Evolutionary conservation across 2,329 filamentous ascomycete species (phyloP).

Genomic region (Lachnellula cervina): DNA sequence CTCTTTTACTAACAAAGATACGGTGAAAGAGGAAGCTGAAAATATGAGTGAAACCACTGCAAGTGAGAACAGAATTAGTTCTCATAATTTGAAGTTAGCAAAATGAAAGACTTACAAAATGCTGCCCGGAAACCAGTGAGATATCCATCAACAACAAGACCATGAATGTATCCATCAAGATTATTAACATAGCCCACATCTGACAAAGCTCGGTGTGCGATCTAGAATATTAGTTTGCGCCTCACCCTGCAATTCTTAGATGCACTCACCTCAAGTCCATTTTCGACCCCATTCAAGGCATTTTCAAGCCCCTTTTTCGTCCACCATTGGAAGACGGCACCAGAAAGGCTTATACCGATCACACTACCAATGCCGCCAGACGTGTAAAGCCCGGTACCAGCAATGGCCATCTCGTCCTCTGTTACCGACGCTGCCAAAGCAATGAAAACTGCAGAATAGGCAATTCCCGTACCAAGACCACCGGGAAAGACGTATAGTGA

Average conservation of each 20-base stretch:
- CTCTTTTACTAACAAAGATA: neutral
- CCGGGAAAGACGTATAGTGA: slow-evolving; percentile 55
- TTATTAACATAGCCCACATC: slow-evolving; percentile 8
- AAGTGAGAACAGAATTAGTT: neutral
- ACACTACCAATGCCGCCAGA: slow-evolving; percentile 19
- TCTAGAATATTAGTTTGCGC: neutral
- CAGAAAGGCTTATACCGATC: slow-evolving; percentile 12
- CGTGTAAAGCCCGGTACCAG: slow-evolving; percentile 43
- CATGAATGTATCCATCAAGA: slow-evolving; percentile 3
- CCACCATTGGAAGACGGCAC: slow-evolving; percentile 7
- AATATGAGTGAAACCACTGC: neutral
- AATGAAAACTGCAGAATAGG: slow-evolving; percentile 43
- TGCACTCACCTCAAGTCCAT: slow-evolving; percentile 3
- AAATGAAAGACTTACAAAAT: neutral
- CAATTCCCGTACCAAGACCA: slow-evolving; percentile 45
- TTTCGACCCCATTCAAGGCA: neutral
- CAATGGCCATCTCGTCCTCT: slow-evolving; percentile 42
- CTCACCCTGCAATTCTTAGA: neutral
- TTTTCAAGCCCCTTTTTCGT: neutral
- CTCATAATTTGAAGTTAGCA: neutral
- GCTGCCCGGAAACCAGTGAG: slow-evolving; percentile 3
- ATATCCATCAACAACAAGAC: slow-evolving; percentile 6
- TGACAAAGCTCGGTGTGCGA: slow-evolving; percentile 3
- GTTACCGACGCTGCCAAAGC: slow-evolving; percentile 42
- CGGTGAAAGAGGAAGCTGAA: neutral